Base-by-base conservation (phyloP, 139 green algal genomes). In the Micromonas pusilla region DNA sequence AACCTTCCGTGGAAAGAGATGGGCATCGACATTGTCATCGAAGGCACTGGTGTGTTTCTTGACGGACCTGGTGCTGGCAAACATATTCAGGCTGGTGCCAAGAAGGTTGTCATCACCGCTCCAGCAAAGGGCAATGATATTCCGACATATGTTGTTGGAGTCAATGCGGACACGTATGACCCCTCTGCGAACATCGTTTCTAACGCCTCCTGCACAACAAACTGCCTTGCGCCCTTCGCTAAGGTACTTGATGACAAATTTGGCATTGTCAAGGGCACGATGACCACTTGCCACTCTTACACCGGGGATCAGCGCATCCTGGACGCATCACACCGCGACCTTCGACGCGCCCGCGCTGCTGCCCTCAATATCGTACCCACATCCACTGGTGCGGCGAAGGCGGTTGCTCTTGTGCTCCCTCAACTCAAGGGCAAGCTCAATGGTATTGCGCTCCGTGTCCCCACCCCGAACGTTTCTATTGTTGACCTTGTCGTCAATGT, bases 211-310 rank as follows among this genome's bases (percentile, higher is more conserved):
- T 99, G 95, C 95, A 99, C 95, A 66, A 99, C 95, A 87, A 99
- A 99, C 94, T 97, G 95, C 93, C 89, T 99, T 80, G 95, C 95
- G n/a, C 95, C 95, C 76, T 98, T 99, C 81, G 95, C 94, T 76
- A 99, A 99, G 94, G 91, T 99, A 52, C 87, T 99, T 73, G 85
- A 97, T 72, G 94, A 98, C 84, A 96, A 97, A 86, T 98, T 98
- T 80, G 93, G 94, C 85, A 97, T 98, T 78, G 91, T 99, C 71
- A 98, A 98, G 93, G 95, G 94, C 70, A 96, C 89, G 71, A 99
- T 99, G 94, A 99, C 95, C 82, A 99, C 95, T 82, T 97, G 91
- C 64, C 95, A 99, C 92, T 97, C 92, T 16, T 99, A 99, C 94
- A 99, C 95, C 34, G 93, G 93, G 75, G 95, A 99, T 90, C 83